Evolutionary conservation across 169 alveolate genomes (phyloP).

Genomic region (Eimeria acervulina): DNA sequence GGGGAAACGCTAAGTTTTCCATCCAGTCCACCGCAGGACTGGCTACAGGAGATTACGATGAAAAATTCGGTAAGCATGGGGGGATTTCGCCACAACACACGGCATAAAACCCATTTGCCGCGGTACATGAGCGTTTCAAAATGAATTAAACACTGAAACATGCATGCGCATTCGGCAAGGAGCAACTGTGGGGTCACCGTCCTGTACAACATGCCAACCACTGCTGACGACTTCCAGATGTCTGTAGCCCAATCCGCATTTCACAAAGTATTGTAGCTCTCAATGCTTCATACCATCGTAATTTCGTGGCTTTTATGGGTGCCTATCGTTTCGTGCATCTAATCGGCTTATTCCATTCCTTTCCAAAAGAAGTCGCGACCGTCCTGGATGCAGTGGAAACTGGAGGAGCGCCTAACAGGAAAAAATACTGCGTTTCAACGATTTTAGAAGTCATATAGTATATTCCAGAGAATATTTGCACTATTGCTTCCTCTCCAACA

Average conservation of each 20-base stretch:
- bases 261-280: background rate
- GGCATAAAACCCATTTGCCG: conserved; percentile 59
- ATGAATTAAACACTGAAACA: conserved; percentile 32
- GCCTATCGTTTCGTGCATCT: background rate
- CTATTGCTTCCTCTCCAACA: background rate
- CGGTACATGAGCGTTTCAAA: background rate
- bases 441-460: no score
- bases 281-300: background rate
- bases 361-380: no score
- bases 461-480: background rate
- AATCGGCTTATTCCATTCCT: background rate
- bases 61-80: background rate
- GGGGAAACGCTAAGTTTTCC: conserved; percentile 16
- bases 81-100: conserved; percentile 38
- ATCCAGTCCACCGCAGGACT: conserved; percentile 63
- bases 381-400: background rate
- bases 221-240: conserved; percentile 63
- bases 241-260: background rate
- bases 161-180: conserved; percentile 43
- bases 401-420: background rate
- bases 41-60: conserved; percentile 75
- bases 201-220: conserved; percentile 8
- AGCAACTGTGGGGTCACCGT: conserved; percentile 73
- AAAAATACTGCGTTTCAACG: background rate
- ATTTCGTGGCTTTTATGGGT: background rate